Conservation (phyloP, 2,329 filamentous ascomycete species). For the Stachybotrys chlorohalonatus region DNA sequence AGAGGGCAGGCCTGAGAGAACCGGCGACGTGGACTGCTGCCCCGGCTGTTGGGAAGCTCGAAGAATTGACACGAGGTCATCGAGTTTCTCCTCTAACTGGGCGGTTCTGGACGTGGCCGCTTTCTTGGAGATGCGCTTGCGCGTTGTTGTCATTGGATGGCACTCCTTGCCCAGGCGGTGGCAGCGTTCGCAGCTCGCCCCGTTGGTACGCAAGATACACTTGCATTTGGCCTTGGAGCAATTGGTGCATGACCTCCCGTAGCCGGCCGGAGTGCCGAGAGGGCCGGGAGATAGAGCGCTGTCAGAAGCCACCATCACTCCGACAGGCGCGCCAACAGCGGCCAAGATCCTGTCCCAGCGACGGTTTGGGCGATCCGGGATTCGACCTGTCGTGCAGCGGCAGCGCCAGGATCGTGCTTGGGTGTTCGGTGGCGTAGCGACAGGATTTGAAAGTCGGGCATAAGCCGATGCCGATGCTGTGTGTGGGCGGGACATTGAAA, state of each 20-base stretch:
- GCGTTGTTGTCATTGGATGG: conserved; percentile 30
- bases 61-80: conserved; percentile 37
- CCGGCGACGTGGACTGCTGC: conserved; percentile 3
- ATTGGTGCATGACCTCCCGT: conserved; percentile 35
- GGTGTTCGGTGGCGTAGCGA: not conserved
- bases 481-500: too few species aligned
- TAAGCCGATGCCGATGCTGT: not conserved
- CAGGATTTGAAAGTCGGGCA: not conserved
- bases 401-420: not conserved
- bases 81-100: conserved; percentile 40
- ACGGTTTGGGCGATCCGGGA: not conserved
- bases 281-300: not conserved
- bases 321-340: too few species aligned
- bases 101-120: conserved; percentile 27
- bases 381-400: not conserved
- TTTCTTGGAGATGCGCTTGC: conserved; percentile 26
- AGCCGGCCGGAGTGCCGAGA: conserved; percentile 25
- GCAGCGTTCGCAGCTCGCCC: conserved; percentile 28
- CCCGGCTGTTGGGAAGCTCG: conserved; percentile 18
- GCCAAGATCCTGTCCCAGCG: not conserved
- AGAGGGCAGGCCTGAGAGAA: conserved; percentile 5
- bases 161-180: conserved; percentile 38
- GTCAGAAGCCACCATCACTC: not conserved
- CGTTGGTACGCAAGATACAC: conserved; percentile 30
- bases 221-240: conserved; percentile 40